Evolutionary conservation across 179 eudicot genomes (phyloP).

Genomic region (Camellia oleifera): DNA sequence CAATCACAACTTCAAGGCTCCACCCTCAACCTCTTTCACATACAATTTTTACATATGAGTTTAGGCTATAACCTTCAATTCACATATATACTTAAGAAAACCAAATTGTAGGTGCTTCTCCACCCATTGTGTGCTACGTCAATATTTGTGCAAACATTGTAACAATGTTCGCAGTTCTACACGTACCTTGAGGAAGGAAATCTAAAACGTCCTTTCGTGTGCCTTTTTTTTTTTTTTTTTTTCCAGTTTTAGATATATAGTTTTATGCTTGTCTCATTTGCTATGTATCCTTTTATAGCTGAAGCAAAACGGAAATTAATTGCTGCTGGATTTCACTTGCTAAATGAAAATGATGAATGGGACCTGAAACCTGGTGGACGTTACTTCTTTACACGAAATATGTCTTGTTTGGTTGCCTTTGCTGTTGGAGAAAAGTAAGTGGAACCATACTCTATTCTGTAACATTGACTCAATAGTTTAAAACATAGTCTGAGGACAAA

Average conservation of each 20-base stretch:
- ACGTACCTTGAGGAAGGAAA: too few relatives aligned
- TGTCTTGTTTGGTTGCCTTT: conserved; percentile 96
- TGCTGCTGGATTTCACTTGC: conserved; percentile 84
- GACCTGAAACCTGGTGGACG: conserved; percentile 95
- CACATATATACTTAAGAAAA: too few relatives aligned
- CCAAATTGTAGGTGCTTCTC: too few relatives aligned
- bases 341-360: conserved; percentile 89
- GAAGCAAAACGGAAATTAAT: conserved; percentile 86
- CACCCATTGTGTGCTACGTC: too few relatives aligned
- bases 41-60: too few relatives aligned
- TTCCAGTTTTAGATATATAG: neutral
- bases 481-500: neutral
- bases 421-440: conserved; percentile 90
- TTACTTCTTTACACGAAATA: conserved; percentile 91
- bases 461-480: neutral
- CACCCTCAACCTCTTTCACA: too few relatives aligned
- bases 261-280: neutral
- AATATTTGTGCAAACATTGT: too few relatives aligned
- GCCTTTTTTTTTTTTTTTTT: neutral
- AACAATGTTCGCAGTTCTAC: neutral
- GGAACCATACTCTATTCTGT: neutral
- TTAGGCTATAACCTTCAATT: too few relatives aligned
- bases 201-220: neutral
- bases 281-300: conserved; percentile 42
- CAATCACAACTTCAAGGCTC: too few relatives aligned